A percentile compares a stretch with the other conserved stretches of the same genome.
Evolutionary conservation across 805 yeast species (phyloP).

Genomic region (Scheffersomyces stipitis): DNA sequence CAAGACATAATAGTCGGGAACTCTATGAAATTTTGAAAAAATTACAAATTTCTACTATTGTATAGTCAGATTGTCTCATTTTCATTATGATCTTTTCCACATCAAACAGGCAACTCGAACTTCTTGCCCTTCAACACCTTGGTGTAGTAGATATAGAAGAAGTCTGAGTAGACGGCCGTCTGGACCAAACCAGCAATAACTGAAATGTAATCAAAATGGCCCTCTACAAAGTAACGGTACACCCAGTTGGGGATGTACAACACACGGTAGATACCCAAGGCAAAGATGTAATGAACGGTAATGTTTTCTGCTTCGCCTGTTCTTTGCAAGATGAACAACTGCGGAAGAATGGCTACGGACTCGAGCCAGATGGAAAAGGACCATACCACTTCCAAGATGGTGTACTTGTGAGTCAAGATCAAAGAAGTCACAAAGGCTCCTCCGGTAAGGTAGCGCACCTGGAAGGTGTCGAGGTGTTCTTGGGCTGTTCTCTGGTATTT

Average conservation of each 20-base stretch:
- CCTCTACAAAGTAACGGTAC: slow-evolving; percentile 73
- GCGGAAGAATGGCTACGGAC: slow-evolving; percentile 89
- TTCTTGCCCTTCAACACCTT: slow-evolving; percentile 75
- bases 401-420: slow-evolving; percentile 65
- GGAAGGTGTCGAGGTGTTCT: slow-evolving; percentile 69
- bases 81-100: no score
- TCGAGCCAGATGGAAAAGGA: slow-evolving; percentile 91
- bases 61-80: no score
- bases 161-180: slow-evolving; percentile 88
- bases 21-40: no score
- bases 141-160: slow-evolving; percentile 86
- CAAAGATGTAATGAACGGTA: slow-evolving; percentile 91
- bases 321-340: slow-evolving; percentile 83
- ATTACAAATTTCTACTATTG: no score
- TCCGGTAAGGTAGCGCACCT: slow-evolving; percentile 64
- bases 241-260: slow-evolving; percentile 94
- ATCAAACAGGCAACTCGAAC: slow-evolving; percentile 66
- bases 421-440: slow-evolving; percentile 57
- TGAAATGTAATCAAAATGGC: slow-evolving; percentile 65
- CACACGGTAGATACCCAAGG: slow-evolving; percentile 86
- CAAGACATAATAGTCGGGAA: no score
- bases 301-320: slow-evolving; percentile 85
- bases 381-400: slow-evolving; percentile 71
- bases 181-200: slow-evolving; percentile 81
- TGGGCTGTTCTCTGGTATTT: slow-evolving; percentile 61